Conservation (phyloP, 495 filamentous ascomycete genomes). For the Aspergillus coremiiformis region DNA sequence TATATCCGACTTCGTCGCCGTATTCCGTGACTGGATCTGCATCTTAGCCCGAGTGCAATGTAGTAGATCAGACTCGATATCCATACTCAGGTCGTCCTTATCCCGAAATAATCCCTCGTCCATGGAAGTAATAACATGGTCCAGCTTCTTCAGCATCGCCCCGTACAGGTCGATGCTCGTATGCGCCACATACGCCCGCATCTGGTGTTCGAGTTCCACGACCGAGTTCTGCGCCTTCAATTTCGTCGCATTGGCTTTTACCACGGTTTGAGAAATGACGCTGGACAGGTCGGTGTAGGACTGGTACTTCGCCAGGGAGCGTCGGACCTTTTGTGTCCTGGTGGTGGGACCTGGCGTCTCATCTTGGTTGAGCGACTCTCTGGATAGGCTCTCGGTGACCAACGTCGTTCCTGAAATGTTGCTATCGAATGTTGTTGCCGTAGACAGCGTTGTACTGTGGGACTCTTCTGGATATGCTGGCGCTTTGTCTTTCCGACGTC, state of each 20-base stretch:
- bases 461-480: not conserved
- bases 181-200: not conserved
- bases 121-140: conserved; percentile 59
- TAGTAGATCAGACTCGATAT: too few species aligned
- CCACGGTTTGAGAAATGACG: conserved; percentile 1
- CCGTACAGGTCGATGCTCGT: conserved; percentile 35
- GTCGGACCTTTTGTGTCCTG: not conserved
- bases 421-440: not conserved
- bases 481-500: not conserved
- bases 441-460: not conserved
- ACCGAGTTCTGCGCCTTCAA: not conserved
- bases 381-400: not conserved
- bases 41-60: too few species aligned
- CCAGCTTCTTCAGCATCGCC: conserved; percentile 37
- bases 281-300: conserved; percentile 3
- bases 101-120: conserved; percentile 59
- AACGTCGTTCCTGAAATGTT: not conserved
- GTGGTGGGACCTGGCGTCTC: not conserved
- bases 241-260: not conserved
- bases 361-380: not conserved
- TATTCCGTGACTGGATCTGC: conserved; percentile 22
- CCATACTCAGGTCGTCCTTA: conserved; percentile 50
- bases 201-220: conserved; percentile 1
- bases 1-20: conserved; percentile 8
- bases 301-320: not conserved